A percentile compares a stretch with the other conserved stretches of the same genome.
Evolutionary conservation across 148 eudicot species (phyloP).

Genomic region (Arctostaphylos glauca): DNA sequence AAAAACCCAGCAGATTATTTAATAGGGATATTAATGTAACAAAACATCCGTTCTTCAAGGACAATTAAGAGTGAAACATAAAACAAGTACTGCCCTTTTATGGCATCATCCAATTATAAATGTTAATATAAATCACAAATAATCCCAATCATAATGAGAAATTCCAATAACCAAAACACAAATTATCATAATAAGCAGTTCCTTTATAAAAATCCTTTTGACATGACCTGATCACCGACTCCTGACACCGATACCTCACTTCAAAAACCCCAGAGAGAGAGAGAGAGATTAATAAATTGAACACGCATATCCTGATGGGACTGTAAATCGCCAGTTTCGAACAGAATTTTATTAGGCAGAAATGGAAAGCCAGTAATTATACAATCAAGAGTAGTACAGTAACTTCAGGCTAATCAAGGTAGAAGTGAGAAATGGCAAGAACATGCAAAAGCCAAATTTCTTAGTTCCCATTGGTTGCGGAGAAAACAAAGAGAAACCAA

Average conservation of each 20-base stretch:
- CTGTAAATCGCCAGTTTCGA: background rate
- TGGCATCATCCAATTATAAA: background rate
- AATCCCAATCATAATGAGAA: background rate
- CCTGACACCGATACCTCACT: background rate
- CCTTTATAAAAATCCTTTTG: background rate
- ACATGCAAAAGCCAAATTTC: background rate
- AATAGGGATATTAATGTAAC: background rate
- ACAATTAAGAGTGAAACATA: constrained; percentile 3
- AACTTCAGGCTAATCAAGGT: background rate
- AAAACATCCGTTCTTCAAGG: background rate
- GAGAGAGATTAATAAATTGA: background rate
- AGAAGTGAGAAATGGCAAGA: background rate
- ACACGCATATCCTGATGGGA: background rate
- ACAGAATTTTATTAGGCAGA: background rate
- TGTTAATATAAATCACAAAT: background rate
- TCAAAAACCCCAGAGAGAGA: background rate
- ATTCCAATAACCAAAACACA: background rate
- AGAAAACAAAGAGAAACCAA: background rate
- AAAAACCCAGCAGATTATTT: background rate
- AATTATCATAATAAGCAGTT: background rate
- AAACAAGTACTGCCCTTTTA: background rate
- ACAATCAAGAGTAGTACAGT: background rate
- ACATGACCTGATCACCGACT: background rate
- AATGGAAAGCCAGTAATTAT: background rate
- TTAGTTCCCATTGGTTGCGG: background rate